Conservation (phyloP, 2,329 filamentous ascomycete species). For the Lizonia empirigonia region DNA sequence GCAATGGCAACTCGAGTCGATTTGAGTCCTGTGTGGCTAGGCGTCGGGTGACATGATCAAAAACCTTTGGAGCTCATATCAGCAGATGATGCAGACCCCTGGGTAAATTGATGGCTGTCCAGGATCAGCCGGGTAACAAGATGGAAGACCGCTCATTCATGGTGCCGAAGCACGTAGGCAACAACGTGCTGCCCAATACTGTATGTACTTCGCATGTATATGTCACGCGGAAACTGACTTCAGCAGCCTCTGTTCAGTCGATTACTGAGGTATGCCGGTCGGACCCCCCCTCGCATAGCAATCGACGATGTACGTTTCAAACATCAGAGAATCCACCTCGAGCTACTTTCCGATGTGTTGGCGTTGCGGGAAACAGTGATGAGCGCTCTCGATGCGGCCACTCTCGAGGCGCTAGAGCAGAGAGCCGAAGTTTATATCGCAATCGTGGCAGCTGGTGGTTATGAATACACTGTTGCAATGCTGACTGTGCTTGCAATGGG, state of each 20-base stretch:
- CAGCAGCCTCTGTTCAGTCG: constrained; percentile 48
- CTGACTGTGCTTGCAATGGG: constrained; percentile 55
- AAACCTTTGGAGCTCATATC: too few species aligned
- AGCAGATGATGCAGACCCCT: neutral
- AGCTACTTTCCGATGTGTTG: constrained; percentile 54
- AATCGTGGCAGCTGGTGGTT: constrained; percentile 54
- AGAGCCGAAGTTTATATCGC: constrained; percentile 53
- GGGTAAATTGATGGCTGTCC: neutral
- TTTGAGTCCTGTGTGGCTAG: constrained; percentile 8
- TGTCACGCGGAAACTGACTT: neutral
- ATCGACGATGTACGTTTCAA: constrained; percentile 50
- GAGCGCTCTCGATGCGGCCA: constrained; percentile 34
- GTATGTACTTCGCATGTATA: constrained; percentile 18
- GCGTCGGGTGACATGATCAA: neutral
- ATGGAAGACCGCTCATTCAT: constrained; percentile 40
- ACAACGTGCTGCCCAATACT: constrained; percentile 39
- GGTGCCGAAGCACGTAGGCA: constrained; percentile 37
- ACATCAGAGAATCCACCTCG: constrained; percentile 48
- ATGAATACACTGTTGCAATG: constrained; percentile 57
- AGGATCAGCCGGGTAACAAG: neutral
- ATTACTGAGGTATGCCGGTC: constrained; percentile 49
- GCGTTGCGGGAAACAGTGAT: constrained; percentile 49
- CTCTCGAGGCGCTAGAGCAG: constrained; percentile 35
- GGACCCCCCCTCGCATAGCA: constrained; percentile 43
- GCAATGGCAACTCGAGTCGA: constrained; percentile 21